Percentiles rank a stretch among this genome's conserved stretches.
Evolutionary conservation across 2,329 filamentous ascomycete species (phyloP).

Genomic region (Trichophyton simii): DNA sequence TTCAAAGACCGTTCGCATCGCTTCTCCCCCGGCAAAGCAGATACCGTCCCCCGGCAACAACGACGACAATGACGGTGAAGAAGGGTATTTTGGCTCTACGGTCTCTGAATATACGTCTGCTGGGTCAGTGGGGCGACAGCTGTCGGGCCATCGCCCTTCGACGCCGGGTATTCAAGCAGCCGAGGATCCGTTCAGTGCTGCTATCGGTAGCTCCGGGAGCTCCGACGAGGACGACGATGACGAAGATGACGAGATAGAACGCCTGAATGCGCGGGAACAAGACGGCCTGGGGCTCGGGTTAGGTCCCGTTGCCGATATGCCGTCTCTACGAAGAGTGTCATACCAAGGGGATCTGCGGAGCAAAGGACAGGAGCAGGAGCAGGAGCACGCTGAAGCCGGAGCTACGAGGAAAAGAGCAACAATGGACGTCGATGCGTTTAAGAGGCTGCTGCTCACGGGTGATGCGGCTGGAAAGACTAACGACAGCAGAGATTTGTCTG

Average conservation of each 20-base stretch:
- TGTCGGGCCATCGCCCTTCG: neutral
- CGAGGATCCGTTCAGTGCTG: constrained; percentile 1
- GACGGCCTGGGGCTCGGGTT: neutral
- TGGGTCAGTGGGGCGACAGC: neutral
- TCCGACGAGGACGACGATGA: constrained; percentile 19
- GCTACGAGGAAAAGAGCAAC: constrained; percentile 28
- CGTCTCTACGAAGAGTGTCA: neutral
- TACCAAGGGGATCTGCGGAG: neutral
- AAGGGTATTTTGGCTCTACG: neutral
- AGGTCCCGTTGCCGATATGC: neutral
- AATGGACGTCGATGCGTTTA: constrained; percentile 68
- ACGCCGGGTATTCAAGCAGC: neutral
- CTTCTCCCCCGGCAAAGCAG: constrained; percentile 28
- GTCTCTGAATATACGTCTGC: neutral
- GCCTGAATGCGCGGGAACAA: neutral
- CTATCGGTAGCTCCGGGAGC: constrained; percentile 18
- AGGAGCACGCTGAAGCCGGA: neutral
- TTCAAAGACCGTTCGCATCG: constrained; percentile 20
- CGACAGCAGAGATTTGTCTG: neutral
- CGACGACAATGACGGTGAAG: neutral
- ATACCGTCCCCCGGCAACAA: neutral
- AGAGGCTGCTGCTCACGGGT: constrained; percentile 62
- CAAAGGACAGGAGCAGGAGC: neutral
- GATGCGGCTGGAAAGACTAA: constrained; percentile 32
- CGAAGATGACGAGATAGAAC: neutral